These are phyloP conservation scores for Lachancea mirantina DNA, from an alignment of 805 yeast genomes.

Conservation along the genomic window DNA sequence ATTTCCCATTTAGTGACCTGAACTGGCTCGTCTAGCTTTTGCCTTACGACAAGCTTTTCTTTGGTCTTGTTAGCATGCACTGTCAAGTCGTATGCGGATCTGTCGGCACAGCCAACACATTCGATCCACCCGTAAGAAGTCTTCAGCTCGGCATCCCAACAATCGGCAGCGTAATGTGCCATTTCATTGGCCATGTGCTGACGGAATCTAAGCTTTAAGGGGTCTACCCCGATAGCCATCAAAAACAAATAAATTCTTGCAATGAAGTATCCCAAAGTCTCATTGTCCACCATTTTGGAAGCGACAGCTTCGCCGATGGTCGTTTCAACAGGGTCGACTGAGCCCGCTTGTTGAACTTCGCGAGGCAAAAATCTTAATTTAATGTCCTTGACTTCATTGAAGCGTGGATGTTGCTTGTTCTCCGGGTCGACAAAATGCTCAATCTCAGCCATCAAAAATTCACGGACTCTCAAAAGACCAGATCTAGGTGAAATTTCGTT, in stretches of 20 bases:
- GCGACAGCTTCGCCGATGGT: constrained; percentile 88
- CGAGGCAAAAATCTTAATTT: constrained; percentile 76
- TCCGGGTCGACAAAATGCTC: constrained; percentile 97
- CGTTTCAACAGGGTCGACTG: constrained; percentile 54
- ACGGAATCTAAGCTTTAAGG: constrained; percentile 81
- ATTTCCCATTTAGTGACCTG: constrained; percentile 78
- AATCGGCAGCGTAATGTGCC: constrained; percentile 99
- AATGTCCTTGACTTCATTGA: constrained; percentile 65
- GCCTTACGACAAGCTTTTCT: constrained; percentile 91
- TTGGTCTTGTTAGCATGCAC: constrained; percentile 94
- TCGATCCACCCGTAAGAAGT: constrained; percentile 99
- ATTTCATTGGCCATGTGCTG: constrained; percentile 98
- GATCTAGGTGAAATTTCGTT: constrained; percentile 98
- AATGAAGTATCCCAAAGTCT: constrained; percentile 93
- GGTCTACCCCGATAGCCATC: constrained; percentile 83
- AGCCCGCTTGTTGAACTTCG: constrained; percentile 81
- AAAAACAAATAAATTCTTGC: constrained; percentile 88
- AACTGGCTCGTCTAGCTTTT: constrained; percentile 76
- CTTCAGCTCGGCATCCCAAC: constrained; percentile 98
- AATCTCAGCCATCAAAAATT: constrained; percentile 98
- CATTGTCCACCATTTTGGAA: constrained; percentile 85
- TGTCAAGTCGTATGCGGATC: constrained; percentile 94
- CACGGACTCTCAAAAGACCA: constrained; percentile 95
- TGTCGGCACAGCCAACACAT: constrained; percentile 99
- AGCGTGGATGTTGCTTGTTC: constrained; percentile 75